These are phyloP conservation scores for Taxillus chinensis DNA, from an alignment of 164 flowering plant genomes.

Conservation along the genomic window DNA sequence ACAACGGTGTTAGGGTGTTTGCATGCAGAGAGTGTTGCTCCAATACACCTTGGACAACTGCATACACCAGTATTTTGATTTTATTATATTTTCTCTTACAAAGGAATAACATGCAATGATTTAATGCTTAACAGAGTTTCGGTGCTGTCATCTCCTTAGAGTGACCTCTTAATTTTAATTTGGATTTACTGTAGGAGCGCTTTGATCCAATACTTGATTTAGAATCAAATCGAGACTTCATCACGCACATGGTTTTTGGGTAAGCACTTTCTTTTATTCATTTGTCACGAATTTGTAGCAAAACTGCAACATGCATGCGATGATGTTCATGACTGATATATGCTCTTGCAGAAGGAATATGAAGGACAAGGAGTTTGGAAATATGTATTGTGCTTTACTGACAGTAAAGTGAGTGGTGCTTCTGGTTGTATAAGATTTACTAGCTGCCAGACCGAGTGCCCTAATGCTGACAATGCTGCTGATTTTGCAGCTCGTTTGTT, in stretches of 20 bases:
- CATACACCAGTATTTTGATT: too few species aligned
- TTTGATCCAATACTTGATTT: conserved; percentile 72
- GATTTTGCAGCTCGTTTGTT: neutral
- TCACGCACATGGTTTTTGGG: conserved; percentile 85
- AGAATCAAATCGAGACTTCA: conserved; percentile 50
- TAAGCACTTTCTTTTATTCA: conserved; percentile 20
- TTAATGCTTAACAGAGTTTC: too few species aligned
- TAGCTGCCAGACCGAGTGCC: neutral
- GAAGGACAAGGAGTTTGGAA: conserved; percentile 62
- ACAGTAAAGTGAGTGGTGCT: conserved; percentile 53
- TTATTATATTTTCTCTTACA: too few species aligned
- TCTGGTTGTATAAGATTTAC: neutral
- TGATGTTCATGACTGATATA: neutral
- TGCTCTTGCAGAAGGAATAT: conserved; percentile 33
- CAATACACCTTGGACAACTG: too few species aligned
- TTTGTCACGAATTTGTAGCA: neutral
- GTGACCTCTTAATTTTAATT: too few species aligned
- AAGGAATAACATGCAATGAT: too few species aligned
- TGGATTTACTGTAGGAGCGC: conserved; percentile 21
- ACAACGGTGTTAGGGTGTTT: too few species aligned
- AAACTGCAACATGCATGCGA: too few species aligned
- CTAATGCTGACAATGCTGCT: neutral
- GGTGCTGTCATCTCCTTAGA: too few species aligned
- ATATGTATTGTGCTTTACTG: conserved; percentile 75
- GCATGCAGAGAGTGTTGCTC: too few species aligned